Conservation (phyloP, 208 protist species). For the Wallacemonas sp. region DNA sequence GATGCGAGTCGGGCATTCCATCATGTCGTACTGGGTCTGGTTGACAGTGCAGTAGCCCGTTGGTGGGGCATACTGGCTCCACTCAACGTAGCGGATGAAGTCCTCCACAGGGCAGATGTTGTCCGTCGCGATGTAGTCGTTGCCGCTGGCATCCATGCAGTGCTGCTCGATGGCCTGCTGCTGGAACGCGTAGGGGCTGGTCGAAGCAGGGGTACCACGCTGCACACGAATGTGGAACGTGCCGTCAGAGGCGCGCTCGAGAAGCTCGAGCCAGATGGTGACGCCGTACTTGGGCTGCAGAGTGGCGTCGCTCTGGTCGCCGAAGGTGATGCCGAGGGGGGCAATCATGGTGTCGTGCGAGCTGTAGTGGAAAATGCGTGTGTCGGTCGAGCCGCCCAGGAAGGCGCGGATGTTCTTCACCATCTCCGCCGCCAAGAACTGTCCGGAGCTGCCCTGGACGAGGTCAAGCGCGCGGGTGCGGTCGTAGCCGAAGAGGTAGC, state of each 20-base stretch:
- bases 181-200: not conserved
- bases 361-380: conserved; percentile 8
- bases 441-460: conserved; percentile 26
- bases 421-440: conserved; percentile 34
- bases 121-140: conserved; percentile 23
- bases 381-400: conserved; percentile 16
- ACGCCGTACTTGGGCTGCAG: conserved; percentile 8
- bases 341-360: conserved; percentile 31
- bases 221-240: conserved; percentile 22
- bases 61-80: conserved; percentile 13
- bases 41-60: conserved; percentile 23
- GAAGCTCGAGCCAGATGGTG: conserved; percentile 19
- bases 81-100: conserved; percentile 34
- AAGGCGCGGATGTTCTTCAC: conserved; percentile 34
- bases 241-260: conserved; percentile 20
- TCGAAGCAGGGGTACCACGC: conserved; percentile 8
- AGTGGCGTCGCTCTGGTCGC: conserved; percentile 9
- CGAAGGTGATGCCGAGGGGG: conserved; percentile 26
- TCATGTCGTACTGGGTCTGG: conserved; percentile 23
- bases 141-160: conserved; percentile 24
- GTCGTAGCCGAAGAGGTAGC: conserved; percentile 36
- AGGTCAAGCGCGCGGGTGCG: conserved; percentile 22
- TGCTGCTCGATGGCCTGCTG: conserved; percentile 10
- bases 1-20: conserved; percentile 13
- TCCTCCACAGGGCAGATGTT: conserved; percentile 35